These are phyloP conservation scores for Saprolegnia diclina DNA, from an alignment of 352 stramenopile species.

Conservation along the genomic window DNA sequence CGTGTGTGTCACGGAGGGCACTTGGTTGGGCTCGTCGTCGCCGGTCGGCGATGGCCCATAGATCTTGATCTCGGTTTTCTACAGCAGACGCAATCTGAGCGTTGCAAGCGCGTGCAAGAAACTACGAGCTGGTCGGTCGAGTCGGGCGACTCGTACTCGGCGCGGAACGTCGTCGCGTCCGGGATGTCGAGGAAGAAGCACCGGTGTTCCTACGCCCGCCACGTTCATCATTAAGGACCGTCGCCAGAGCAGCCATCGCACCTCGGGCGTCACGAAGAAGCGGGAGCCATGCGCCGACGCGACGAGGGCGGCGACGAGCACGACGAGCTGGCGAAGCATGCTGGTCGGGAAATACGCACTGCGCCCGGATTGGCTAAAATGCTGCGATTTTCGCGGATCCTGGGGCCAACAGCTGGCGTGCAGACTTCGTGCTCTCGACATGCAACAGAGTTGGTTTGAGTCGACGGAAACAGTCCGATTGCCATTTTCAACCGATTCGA, in stretches of 20 bases:
- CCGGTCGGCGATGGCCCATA: slow-evolving; percentile 45
- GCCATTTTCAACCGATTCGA: no score
- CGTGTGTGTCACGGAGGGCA: slow-evolving; percentile 10
- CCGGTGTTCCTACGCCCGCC: slow-evolving; percentile 41
- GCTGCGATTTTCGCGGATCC: not conserved
- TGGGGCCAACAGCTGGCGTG: not conserved
- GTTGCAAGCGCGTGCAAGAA: no score
- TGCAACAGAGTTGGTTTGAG: no score
- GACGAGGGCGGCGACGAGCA: not conserved
- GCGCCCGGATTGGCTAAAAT: not conserved
- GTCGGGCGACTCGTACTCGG: slow-evolving; percentile 82
- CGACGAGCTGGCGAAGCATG: not conserved
- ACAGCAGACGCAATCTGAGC: not conserved
- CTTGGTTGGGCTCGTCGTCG: slow-evolving; percentile 35
- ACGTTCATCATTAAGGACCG: not conserved
- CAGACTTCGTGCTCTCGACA: no score
- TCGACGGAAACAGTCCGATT: no score
- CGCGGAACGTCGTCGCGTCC: slow-evolving; percentile 61
- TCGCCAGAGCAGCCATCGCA: not conserved
- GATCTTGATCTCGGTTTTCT: slow-evolving; percentile 61
- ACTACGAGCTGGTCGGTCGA: slow-evolving; percentile 63
- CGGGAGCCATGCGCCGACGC: not conserved
- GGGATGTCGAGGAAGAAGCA: slow-evolving; percentile 82
- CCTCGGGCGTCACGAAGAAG: slow-evolving; percentile 15
- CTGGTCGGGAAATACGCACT: not conserved